Evolutionary conservation across 495 filamentous ascomycete genomes (phyloP).

Genomic region (Xanthoparmelia taractica): DNA sequence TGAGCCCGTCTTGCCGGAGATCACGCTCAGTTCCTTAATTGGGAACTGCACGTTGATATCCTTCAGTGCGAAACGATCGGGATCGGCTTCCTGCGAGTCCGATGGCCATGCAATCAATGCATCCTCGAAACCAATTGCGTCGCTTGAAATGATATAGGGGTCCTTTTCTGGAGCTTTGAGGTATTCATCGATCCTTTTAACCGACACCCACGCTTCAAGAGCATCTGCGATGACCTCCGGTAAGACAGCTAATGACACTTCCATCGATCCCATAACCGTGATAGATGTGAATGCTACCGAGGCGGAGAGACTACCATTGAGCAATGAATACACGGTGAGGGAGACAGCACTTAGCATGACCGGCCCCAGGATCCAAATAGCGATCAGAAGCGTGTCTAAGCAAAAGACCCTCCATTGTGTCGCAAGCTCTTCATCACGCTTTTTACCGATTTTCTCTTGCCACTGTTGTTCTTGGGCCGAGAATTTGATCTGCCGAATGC

Average conservation of each 20-base stretch:
- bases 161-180: conserved; percentile 59
- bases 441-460: conserved; percentile 62
- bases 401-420: conserved; percentile 59
- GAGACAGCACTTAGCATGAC: conserved; percentile 65
- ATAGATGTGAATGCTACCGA: conserved; percentile 78
- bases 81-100: conserved; percentile 32
- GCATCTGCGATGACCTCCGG: conserved; percentile 62
- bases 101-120: conserved; percentile 73
- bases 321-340: conserved; percentile 57
- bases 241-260: conserved; percentile 59
- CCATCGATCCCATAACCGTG: conserved; percentile 63
- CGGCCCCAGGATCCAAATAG: conserved; percentile 69
- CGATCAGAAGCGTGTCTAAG: conserved; percentile 45
- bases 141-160: conserved; percentile 46
- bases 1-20: conserved; percentile 50
- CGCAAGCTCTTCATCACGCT: conserved; percentile 57
- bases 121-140: conserved; percentile 56
- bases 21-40: conserved; percentile 56
- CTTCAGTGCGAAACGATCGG: conserved; percentile 52
- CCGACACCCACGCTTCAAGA: conserved; percentile 64
- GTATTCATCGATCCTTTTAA: conserved; percentile 66
- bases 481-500: conserved; percentile 85
- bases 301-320: conserved; percentile 55
- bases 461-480: conserved; percentile 73
- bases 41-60: conserved; percentile 61